These are phyloP conservation scores for Petrea volubilis DNA, from an alignment of 257 asterid species.

Conservation along the genomic window DNA sequence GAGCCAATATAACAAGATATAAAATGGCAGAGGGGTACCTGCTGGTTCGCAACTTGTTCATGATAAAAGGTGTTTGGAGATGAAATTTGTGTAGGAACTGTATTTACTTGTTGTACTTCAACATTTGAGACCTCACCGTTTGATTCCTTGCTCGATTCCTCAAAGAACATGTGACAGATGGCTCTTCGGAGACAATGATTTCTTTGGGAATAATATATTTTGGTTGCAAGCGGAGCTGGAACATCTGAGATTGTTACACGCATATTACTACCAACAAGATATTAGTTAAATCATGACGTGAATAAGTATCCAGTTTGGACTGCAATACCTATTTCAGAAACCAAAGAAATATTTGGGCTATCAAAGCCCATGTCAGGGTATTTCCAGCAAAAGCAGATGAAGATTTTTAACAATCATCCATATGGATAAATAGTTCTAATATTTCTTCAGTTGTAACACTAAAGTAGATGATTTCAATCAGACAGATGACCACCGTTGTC, in stretches of 20 bases:
- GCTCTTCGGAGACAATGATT: constrained; percentile 62
- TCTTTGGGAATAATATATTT: constrained; percentile 76
- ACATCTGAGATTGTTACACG: constrained; percentile 46
- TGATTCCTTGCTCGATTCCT: constrained; percentile 40
- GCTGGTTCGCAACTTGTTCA: constrained; percentile 46
- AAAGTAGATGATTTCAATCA: neutral
- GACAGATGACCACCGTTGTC: constrained; percentile 22
- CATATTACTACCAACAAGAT: constrained; percentile 26
- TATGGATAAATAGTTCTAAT: neutral
- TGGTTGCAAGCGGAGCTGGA: constrained; percentile 92
- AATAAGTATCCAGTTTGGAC: constrained; percentile 14
- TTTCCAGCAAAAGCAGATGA: neutral
- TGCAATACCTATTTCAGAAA: too few species aligned
- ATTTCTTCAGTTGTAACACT: constrained; percentile 1
- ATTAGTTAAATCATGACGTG: constrained; percentile 11
- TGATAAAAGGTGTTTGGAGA: constrained; percentile 38
- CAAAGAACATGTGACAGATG: constrained; percentile 57
- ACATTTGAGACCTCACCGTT: constrained; percentile 35
- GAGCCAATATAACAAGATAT: constrained; percentile 21
- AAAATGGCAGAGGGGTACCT: constrained; percentile 43
- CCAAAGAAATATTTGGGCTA: constrained; percentile 17
- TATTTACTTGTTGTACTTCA: constrained; percentile 43
- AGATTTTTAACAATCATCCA: constrained; percentile 7
- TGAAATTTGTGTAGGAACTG: constrained; percentile 31
- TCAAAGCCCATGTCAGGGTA: neutral